These are phyloP conservation scores for Cryptococcus sp. DNA, from an alignment of 1,284 basidiomycete genomes.

Conservation along the genomic window DNA sequence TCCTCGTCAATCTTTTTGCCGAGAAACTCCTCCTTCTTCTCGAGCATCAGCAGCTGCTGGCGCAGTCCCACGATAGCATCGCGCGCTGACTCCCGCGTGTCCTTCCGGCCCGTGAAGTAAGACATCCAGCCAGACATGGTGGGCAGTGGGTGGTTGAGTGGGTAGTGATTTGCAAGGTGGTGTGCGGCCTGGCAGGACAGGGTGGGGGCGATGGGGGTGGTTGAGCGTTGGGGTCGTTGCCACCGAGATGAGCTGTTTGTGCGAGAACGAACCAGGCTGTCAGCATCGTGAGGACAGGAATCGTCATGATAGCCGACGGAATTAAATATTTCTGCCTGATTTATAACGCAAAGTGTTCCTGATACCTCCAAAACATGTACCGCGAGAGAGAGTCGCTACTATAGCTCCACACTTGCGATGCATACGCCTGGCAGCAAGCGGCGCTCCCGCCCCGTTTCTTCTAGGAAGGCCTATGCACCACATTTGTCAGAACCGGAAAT, in stretches of 20 bases:
- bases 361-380: too few relatives aligned
- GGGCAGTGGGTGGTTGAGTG: constrained; percentile 1
- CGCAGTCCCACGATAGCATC: constrained; percentile 83
- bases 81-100: constrained; percentile 72
- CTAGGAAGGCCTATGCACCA: too few relatives aligned
- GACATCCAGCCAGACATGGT: constrained; percentile 87
- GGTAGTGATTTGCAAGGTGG: neutral
- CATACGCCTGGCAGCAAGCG: too few relatives aligned
- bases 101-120: constrained; percentile 60
- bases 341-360: too few relatives aligned
- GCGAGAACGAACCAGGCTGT: neutral
- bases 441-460: too few relatives aligned
- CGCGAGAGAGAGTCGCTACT: too few relatives aligned
- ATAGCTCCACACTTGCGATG: too few relatives aligned
- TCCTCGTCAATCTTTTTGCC: constrained; percentile 98
- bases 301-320: constrained; percentile 1
- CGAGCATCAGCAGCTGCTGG: constrained; percentile 88
- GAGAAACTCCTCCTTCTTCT: constrained; percentile 98
- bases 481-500: too few relatives aligned
- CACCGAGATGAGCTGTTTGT: neutral
- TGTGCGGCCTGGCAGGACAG: neutral
- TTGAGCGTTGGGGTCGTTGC: neutral
- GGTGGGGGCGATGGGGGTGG: neutral
- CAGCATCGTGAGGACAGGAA: neutral
- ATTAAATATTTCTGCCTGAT: neutral